These are phyloP conservation scores for Eutypella sp. DNA, from an alignment of 2,329 filamentous ascomycete genomes.

Conservation along the genomic window DNA sequence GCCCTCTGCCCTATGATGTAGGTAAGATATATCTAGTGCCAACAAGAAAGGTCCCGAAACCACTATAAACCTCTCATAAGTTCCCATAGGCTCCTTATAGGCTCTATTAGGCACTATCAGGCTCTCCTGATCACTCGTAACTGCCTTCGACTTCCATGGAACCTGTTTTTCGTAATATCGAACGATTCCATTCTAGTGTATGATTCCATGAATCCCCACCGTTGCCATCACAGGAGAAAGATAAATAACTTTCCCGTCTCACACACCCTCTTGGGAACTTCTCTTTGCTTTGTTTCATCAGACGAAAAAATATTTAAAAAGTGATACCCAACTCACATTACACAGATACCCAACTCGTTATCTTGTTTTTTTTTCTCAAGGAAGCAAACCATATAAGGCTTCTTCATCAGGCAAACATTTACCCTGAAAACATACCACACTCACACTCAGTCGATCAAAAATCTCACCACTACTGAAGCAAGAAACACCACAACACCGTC, in stretches of 20 bases:
- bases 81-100: background rate
- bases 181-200: background rate
- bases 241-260: background rate
- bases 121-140: too few relatives aligned
- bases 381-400: conserved; percentile 3
- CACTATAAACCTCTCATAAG: background rate
- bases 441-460: background rate
- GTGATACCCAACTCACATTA: background rate
- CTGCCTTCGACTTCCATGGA: background rate
- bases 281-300: background rate
- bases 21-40: background rate
- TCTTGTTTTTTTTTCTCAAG: background rate
- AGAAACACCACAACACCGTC: conserved; percentile 17
- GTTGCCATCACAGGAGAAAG: background rate
- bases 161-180: background rate
- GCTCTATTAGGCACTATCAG: too few relatives aligned
- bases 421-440: conserved; percentile 10
- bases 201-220: background rate
- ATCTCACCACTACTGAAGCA: conserved; percentile 8
- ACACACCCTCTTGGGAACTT: background rate
- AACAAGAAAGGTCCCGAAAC: background rate
- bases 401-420: conserved; percentile 4
- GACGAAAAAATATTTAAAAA: background rate
- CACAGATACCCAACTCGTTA: background rate
- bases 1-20: background rate